These are phyloP conservation scores for Chaetomium tenue DNA, from an alignment of 495 filamentous ascomycete species.

Conservation along the genomic window DNA sequence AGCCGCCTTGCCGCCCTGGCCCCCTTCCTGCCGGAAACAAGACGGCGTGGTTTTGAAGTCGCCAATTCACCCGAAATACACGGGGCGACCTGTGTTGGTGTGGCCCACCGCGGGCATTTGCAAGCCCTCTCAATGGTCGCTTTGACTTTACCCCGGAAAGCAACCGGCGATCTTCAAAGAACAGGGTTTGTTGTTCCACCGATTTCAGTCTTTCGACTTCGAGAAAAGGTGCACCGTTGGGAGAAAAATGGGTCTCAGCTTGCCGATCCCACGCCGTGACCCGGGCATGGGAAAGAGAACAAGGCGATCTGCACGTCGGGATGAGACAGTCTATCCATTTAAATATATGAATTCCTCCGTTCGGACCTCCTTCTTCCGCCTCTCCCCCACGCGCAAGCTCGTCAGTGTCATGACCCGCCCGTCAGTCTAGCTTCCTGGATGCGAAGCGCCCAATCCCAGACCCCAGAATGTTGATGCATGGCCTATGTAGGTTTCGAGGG, in stretches of 20 bases:
- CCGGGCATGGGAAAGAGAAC: not conserved
- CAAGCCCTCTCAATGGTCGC: not conserved
- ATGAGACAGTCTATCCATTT: constrained; percentile 8
- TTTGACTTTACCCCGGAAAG: not conserved
- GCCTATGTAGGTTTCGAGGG: too few species aligned
- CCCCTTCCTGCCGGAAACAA: not conserved
- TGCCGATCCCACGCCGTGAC: not conserved
- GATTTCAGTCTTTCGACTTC: not conserved
- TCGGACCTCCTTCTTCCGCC: constrained; percentile 24
- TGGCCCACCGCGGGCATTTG: not conserved
- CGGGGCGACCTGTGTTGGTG: not conserved
- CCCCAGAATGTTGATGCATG: too few species aligned
- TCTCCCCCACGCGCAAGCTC: constrained; percentile 4
- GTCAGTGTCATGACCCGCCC: not conserved
- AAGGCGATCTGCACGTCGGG: constrained; percentile 6
- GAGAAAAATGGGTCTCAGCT: not conserved
- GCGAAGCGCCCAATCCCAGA: too few species aligned
- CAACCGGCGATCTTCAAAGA: not conserved
- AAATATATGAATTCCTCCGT: constrained; percentile 20
- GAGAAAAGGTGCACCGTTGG: not conserved
- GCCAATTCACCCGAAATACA: not conserved
- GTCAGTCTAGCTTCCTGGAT: not conserved
- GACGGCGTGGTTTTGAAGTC: not conserved
- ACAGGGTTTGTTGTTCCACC: not conserved
- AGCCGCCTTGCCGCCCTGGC: too few species aligned